Base-by-base conservation (phyloP, 2,329 filamentous ascomycete species). In the Aphanocladium album region DNA sequence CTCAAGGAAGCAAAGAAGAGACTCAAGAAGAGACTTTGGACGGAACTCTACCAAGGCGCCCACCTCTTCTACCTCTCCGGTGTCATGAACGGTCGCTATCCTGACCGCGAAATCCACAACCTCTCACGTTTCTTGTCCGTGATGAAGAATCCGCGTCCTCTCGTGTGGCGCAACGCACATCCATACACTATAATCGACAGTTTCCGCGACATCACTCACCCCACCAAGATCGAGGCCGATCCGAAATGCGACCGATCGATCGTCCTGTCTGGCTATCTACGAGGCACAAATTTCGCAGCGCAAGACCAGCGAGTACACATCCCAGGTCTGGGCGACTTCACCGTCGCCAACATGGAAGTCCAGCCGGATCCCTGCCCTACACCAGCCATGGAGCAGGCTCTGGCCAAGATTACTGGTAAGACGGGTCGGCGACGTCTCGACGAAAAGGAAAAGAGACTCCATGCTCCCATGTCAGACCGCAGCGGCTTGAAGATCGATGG, bases 71-170 rank as follows among this genome's bases (percentile, higher is more conserved):
- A 98, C 70, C 83, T 99, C 5, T 96, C 91, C 1, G 95, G 95
- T 69, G 93, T 99, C 39, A 89, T 98, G 67, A 99, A 99, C 73
- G 95, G 95, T 46, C 84, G 95, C 64, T 99, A 99, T 70, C 96
- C 95, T 0, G 95, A 99, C 73, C 87, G 96, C 65, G 96, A 99
- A 75, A 87, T 99, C 17, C 90, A 98, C 77, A 99, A 99, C 71
- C 76, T 99, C 58, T 96, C 91, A 16, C 86, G 96, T 60, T 99
- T 99, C 74, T 81, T 99, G 66, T 96, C 91, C 21, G 92, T 99
- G 66, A 99, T 99, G 96, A 99, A 99, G 81, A 99, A 96, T 72
- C 93, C 96, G 5, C 84, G 95, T 62, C 95, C 95, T n/a, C 80
- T 99, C 33, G 82, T 99, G 46, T 99, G 95, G 93, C 85, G 96